phyloP scores from a whole-genome alignment of 1,139 yeast genomes.

The Hemisphaericaspora xylofermentans region DNA sequence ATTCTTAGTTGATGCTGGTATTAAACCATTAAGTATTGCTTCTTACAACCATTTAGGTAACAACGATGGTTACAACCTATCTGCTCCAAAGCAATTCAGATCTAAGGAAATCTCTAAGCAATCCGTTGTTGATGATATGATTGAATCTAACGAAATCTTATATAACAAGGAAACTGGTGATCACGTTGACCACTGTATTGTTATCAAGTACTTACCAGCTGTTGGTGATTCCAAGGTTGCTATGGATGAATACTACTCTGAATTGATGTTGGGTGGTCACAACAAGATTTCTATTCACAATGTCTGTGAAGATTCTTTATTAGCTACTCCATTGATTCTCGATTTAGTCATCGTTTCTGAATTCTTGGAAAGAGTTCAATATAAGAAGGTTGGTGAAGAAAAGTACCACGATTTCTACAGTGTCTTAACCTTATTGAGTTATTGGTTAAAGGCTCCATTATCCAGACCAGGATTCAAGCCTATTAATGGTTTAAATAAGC shows the following conservation, averaged over 20 bases:
- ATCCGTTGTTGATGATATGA: constrained; percentile 92
- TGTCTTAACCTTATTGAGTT: constrained; percentile 81
- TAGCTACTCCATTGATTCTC: constrained; percentile 92
- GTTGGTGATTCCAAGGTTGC: constrained; percentile 97
- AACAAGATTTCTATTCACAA: constrained; percentile 91
- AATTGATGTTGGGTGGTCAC: constrained; percentile 96
- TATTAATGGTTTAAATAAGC: constrained; percentile 92
- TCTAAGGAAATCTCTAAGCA: constrained; percentile 93
- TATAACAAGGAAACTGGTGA: constrained; percentile 81
- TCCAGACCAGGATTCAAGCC: constrained; percentile 89
- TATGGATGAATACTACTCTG: constrained; percentile 97
- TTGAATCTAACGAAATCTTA: constrained; percentile 81
- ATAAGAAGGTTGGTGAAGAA: constrained; percentile 51
- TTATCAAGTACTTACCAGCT: constrained; percentile 89
- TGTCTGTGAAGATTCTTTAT: constrained; percentile 92
- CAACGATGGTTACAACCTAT: constrained; percentile 91
- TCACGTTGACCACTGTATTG: constrained; percentile 90
- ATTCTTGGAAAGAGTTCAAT: constrained; percentile 81
- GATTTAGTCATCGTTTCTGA: constrained; percentile 90
- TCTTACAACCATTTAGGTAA: constrained; percentile 96
- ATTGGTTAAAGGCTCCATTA: constrained; percentile 97
- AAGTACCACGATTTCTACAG: constrained; percentile 74
- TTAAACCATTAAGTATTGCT: constrained; percentile 90
- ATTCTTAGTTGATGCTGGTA: constrained; percentile 95
- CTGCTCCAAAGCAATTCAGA: constrained; percentile 90